Evolutionary conservation across 2,329 filamentous ascomycete species (phyloP).

Genomic region (Aspergillus sp.): DNA sequence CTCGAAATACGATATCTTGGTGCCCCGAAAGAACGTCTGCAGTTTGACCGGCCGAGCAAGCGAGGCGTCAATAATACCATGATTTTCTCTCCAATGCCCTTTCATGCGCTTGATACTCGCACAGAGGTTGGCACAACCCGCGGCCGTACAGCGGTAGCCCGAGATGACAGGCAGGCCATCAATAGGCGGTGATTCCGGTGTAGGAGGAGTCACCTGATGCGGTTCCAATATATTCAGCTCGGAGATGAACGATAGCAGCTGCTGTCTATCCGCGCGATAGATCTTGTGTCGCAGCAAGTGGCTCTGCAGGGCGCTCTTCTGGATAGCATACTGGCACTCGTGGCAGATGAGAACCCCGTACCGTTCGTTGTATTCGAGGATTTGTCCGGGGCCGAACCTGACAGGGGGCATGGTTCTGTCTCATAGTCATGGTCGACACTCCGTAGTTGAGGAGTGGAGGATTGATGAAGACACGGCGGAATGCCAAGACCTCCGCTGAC

Average conservation of each 20-base stretch:
- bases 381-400: not conserved
- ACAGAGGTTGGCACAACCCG: constrained; percentile 5
- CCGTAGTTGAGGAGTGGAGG: not conserved
- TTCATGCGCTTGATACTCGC: constrained; percentile 12
- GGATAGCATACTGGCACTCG: constrained; percentile 12
- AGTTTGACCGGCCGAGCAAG: not conserved
- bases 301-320: constrained; percentile 10
- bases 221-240: not conserved
- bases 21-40: constrained; percentile 13
- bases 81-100: constrained; percentile 1
- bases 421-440: not conserved
- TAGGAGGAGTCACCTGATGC: not conserved
- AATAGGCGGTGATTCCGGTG: not conserved
- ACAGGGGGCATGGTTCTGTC: not conserved
- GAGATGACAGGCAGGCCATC: constrained; percentile 1
- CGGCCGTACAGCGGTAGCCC: constrained; percentile 3
- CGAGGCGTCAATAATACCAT: not conserved
- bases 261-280: constrained; percentile 7
- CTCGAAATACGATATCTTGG: constrained; percentile 9
- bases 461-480: not conserved
- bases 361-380: constrained; percentile 3
- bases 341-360: constrained; percentile 10
- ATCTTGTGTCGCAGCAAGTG: constrained; percentile 12
- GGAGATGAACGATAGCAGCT: not conserved
- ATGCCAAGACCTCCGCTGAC: not conserved